phyloP scores from a whole-genome alignment of 192 early-diverging fungal species.

The Coemansia sp. region DNA sequence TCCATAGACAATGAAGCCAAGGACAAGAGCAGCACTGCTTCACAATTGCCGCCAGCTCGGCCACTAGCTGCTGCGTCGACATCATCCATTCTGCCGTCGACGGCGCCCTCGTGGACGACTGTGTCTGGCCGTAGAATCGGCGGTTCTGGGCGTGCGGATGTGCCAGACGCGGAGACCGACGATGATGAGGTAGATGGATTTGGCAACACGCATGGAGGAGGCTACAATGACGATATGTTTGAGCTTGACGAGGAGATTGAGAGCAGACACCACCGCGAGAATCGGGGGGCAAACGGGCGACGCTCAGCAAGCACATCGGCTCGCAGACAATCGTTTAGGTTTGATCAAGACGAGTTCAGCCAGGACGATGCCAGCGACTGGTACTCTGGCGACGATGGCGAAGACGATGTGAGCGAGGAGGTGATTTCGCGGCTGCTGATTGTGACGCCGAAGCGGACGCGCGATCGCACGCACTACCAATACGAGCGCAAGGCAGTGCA shows the following conservation, averaged over 20 bases:
- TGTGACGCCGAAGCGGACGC: constrained; percentile 78
- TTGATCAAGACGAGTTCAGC: constrained; percentile 47
- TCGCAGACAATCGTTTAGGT: constrained; percentile 29
- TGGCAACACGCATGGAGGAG: constrained; percentile 15
- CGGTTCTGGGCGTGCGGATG: neutral
- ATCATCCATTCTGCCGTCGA: constrained; percentile 15
- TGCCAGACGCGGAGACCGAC: neutral
- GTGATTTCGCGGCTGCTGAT: constrained; percentile 84
- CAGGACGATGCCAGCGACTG: constrained; percentile 60
- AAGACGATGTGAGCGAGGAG: constrained; percentile 89
- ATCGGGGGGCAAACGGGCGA: constrained; percentile 19
- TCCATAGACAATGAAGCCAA: constrained; percentile 7
- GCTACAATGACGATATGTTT: constrained; percentile 74
- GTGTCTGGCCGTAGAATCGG: constrained; percentile 28
- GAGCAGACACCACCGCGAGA: constrained; percentile 41
- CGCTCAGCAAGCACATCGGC: constrained; percentile 28
- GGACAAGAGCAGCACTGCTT: neutral
- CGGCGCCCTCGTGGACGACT: constrained; percentile 30
- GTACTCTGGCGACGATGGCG: constrained; percentile 65
- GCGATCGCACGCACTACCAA: constrained; percentile 69
- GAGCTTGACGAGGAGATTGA: constrained; percentile 80
- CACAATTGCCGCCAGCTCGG: constrained; percentile 30
- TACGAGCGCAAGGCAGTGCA: constrained; percentile 78
- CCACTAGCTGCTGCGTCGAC: constrained; percentile 18
- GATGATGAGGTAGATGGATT: neutral